phyloP scores from a whole-genome alignment of 139 green algal genomes.

The Chlorella sp. region DNA sequence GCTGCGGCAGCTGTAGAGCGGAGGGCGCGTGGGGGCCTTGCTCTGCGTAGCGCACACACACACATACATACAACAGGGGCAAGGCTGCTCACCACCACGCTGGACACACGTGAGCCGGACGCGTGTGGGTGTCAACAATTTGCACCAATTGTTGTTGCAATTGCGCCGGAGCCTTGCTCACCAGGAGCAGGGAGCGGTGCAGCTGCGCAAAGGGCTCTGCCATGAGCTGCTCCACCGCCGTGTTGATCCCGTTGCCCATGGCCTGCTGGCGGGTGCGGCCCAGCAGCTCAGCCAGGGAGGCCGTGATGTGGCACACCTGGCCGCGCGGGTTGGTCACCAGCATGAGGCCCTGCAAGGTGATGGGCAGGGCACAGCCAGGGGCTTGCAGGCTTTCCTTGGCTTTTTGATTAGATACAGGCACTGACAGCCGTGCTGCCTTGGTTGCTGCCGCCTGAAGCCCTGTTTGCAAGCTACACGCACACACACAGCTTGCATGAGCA shows the following conservation, averaged over 20 bases:
- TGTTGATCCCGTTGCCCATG: constrained; percentile 4
- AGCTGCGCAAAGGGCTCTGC: background rate
- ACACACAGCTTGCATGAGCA: too few relatives aligned
- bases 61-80: too few relatives aligned
- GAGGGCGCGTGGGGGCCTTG: background rate
- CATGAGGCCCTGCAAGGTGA: background rate
- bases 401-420: too few relatives aligned
- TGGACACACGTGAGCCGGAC: too few relatives aligned
- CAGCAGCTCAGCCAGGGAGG: background rate
- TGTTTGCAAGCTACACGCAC: too few relatives aligned
- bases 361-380: too few relatives aligned
- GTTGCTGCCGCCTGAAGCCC: too few relatives aligned
- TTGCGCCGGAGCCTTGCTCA: background rate
- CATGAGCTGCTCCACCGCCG: background rate
- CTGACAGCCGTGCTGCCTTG: too few relatives aligned
- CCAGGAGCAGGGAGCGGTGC: background rate
- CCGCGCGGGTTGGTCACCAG: background rate
- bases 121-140: too few relatives aligned
- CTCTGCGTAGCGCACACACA: background rate
- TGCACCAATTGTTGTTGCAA: too few relatives aligned
- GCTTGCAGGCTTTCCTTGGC: too few relatives aligned
- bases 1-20: constrained; percentile 2
- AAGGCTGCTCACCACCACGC: too few relatives aligned
- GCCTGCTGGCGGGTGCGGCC: background rate
- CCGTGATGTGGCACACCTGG: background rate